Conservation (phyloP, 1,284 basidiomycete species). For the Grifola frondosa region DNA sequence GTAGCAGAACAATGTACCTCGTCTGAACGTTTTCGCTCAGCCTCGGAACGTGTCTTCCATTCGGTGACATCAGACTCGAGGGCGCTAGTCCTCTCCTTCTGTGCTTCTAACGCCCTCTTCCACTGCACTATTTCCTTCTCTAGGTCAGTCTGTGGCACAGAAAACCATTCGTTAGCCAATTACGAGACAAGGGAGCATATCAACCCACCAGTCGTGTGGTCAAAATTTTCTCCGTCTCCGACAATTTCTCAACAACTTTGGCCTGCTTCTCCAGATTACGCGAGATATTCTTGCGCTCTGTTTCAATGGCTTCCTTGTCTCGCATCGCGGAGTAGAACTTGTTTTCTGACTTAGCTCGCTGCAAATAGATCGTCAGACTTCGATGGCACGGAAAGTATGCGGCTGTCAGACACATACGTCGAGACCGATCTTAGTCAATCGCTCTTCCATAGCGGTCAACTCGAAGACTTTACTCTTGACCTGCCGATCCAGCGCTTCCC, state of each 20-base stretch:
- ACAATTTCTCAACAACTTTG: conserved; percentile 70
- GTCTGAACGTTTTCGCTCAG: conserved; percentile 36
- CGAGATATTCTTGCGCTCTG: conserved; percentile 69
- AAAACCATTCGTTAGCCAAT: neutral
- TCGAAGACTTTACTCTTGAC: conserved; percentile 86
- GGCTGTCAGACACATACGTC: conserved; percentile 50
- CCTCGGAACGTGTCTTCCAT: conserved; percentile 36
- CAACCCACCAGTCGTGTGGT: conserved; percentile 10
- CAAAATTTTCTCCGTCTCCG: conserved; percentile 60
- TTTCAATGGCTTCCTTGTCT: conserved; percentile 81
- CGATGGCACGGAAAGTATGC: conserved; percentile 6
- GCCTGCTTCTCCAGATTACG: conserved; percentile 77
- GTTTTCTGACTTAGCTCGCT: conserved; percentile 94
- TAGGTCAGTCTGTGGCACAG: conserved; percentile 41
- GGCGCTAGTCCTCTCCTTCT: conserved; percentile 38
- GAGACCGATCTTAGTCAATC: conserved; percentile 56
- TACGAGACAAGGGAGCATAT: neutral
- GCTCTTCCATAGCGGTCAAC: conserved; percentile 75
- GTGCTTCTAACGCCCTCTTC: conserved; percentile 41
- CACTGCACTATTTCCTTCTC: conserved; percentile 47
- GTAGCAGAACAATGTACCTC: conserved; percentile 24
- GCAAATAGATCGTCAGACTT: conserved; percentile 3
- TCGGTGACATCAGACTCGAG: conserved; percentile 32
- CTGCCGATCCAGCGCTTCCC: conserved; percentile 85
- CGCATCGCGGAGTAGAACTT: conserved; percentile 93